A percentile compares a stretch with the other conserved stretches of the same genome.
Conservation (phyloP, 1,284 basidiomycete species). For the Cutaneotrichosporon curvatum region DNA sequence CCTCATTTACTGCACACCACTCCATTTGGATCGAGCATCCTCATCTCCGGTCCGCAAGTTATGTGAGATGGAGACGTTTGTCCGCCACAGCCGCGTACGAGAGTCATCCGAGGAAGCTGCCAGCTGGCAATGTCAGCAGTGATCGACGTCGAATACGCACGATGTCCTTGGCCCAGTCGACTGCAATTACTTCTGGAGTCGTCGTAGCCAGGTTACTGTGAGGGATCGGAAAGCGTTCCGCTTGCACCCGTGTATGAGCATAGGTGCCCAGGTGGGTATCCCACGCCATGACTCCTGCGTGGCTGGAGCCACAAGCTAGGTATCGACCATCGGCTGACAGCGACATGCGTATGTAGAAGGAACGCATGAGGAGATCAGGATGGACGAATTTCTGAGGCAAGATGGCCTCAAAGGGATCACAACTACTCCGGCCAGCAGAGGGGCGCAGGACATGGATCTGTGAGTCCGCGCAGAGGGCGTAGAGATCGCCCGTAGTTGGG, state of each 20-base stretch:
- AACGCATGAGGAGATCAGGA: constrained; percentile 29
- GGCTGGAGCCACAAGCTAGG: constrained; percentile 34
- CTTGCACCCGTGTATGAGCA: neutral
- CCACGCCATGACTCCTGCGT: constrained; percentile 42
- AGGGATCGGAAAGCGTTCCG: neutral
- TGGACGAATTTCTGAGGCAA: constrained; percentile 33
- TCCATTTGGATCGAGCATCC: too few relatives aligned
- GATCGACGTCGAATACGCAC: constrained; percentile 15
- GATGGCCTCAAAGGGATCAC: constrained; percentile 14
- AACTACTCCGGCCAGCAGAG: constrained; percentile 12
- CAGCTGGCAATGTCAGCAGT: constrained; percentile 19
- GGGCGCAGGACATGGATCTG: constrained; percentile 38
- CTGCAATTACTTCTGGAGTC: constrained; percentile 32
- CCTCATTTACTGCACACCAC: too few relatives aligned
- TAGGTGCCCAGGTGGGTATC: constrained; percentile 15
- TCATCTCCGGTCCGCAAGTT: too few relatives aligned
- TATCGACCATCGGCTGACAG: constrained; percentile 39
- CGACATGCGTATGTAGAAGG: constrained; percentile 41
- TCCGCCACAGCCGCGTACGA: constrained; percentile 38
- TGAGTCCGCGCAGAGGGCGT: constrained; percentile 35
- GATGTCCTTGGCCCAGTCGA: constrained; percentile 44
- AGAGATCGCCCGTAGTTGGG: constrained; percentile 36
- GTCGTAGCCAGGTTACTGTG: neutral
- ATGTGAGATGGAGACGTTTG: neutral
- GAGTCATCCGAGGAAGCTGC: constrained; percentile 41